phyloP scores from a whole-genome alignment of 225 moss, liverwort and hornwort genomes.

The Asterella californica region DNA sequence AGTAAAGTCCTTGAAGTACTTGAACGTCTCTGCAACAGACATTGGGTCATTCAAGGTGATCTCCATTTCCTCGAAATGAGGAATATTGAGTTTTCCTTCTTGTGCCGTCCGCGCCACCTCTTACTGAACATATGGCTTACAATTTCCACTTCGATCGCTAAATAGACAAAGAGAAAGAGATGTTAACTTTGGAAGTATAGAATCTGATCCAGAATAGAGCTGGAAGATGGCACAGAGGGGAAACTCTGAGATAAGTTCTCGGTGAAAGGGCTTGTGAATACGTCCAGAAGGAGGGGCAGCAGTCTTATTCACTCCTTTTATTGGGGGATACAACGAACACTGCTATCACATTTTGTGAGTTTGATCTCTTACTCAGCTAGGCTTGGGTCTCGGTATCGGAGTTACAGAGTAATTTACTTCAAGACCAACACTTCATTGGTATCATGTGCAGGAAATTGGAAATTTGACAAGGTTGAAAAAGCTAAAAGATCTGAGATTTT shows the following conservation, averaged over 20 bases:
- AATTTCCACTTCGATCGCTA: not conserved
- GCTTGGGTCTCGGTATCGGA: not conserved
- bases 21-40: conserved; percentile 88
- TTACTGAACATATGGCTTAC: too few species aligned
- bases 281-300: not conserved
- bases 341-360: not conserved
- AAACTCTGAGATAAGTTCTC: not conserved
- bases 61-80: not conserved
- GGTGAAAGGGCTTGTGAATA: not conserved
- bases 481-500: conserved; percentile 89
- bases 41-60: conserved; percentile 97
- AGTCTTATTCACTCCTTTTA: not conserved
- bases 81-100: not conserved
- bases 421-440: not conserved
- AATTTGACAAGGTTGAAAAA: conserved; percentile 85
- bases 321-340: not conserved
- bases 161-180: not conserved
- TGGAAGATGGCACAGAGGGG: not conserved
- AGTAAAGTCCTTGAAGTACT: conserved; percentile 72
- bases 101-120: not conserved
- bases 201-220: not conserved
- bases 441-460: conserved; percentile 71
- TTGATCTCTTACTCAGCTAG: not conserved
- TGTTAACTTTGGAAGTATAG: not conserved
- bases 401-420: not conserved